Base-by-base conservation (phyloP, 176 grass and related monocot species). In the Oryza glaberrima region DNA sequence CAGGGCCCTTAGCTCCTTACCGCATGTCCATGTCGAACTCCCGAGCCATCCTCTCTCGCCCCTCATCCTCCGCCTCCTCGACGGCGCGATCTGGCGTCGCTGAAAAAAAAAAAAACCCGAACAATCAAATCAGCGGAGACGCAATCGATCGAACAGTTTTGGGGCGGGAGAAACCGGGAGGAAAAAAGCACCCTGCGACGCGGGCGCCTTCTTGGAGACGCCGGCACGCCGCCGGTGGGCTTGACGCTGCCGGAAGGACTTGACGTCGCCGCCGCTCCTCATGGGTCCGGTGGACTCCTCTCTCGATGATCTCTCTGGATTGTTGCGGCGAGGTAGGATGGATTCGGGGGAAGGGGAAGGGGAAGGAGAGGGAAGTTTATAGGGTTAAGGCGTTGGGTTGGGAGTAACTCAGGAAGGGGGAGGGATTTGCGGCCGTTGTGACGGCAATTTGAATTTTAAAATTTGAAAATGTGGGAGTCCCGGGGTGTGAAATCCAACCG, bases 1-100 rank as follows among this genome's bases (percentile, higher is more conserved):
- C 93, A 94, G 47, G 93, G 93, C 16, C 93, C 93, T 79, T 92
- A 94, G 28, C 28, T 2, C 28, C 28, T 79, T 92, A 94, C 70
- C 87, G 86, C 87, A 86, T 94, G 87, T 92, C 93, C 90, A 94
- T 65, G 85, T 94, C 93, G 90, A 94, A 94, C 84, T 83, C 79
- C 79, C 90, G 28, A 19, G 52, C 81, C 70, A 54, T 84, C 75
- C 84, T 51, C 84, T 87, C 88, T 52, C 13, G 30, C 25, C 86
- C 81, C 20, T 38, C 65, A 11, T 69, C 79, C 12, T 8, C 56
- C 6, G n/a, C 70, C 7, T 9, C 40, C 7, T 4, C 54, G 28
- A 13, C 58, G 35, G 25, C 45, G 10, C 67, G 84, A 19, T 72
- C 84, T 84, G 72, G 25, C 7, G 51, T 6, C 10, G 8, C 5